These are phyloP conservation scores for Asclepias syriaca DNA, from an alignment of 257 asterid species.

Conservation along the genomic window DNA sequence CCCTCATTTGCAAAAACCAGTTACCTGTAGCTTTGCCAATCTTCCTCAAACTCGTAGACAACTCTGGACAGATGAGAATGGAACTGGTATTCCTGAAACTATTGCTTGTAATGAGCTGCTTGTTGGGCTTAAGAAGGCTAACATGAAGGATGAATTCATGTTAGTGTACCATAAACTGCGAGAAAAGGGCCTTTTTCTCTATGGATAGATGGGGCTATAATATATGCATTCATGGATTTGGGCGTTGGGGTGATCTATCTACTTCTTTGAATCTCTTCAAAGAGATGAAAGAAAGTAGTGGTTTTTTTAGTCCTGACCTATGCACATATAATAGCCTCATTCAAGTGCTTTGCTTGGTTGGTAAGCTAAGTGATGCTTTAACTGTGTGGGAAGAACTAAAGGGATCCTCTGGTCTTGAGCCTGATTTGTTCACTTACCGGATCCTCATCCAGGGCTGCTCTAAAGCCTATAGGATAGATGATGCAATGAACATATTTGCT, in stretches of 20 bases:
- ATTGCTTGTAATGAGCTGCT: slow-evolving; percentile 85
- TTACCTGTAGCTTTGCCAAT: slow-evolving; percentile 56
- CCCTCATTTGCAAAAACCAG: slow-evolving; percentile 68
- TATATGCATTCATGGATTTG: slow-evolving; percentile 75
- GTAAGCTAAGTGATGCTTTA: slow-evolving; percentile 79
- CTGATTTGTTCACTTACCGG: slow-evolving; percentile 76
- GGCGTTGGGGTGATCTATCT: slow-evolving; percentile 71
- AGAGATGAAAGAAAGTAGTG: slow-evolving; percentile 77
- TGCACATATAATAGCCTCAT: slow-evolving; percentile 88
- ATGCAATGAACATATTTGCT: slow-evolving; percentile 57
- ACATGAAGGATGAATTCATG: slow-evolving; percentile 61
- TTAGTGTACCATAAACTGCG: slow-evolving; percentile 54
- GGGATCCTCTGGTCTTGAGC: slow-evolving; percentile 77
- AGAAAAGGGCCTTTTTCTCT: slow-evolving; percentile 47
- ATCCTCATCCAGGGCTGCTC: slow-evolving; percentile 81
- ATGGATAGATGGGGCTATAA: slow-evolving; percentile 79
- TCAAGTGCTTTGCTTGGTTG: slow-evolving; percentile 74
- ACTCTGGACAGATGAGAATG: slow-evolving; percentile 25
- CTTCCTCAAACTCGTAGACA: slow-evolving; percentile 60
- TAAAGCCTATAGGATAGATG: slow-evolving; percentile 57
- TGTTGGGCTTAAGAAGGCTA: slow-evolving; percentile 67
- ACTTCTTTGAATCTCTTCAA: slow-evolving; percentile 62
- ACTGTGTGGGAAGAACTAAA: slow-evolving; percentile 85
- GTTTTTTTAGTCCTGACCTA: slow-evolving; percentile 60
- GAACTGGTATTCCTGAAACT: slow-evolving; percentile 46